Evolutionary conservation across 257 asterid genomes (phyloP).

Genomic region (Nyctanthes arbortristis): DNA sequence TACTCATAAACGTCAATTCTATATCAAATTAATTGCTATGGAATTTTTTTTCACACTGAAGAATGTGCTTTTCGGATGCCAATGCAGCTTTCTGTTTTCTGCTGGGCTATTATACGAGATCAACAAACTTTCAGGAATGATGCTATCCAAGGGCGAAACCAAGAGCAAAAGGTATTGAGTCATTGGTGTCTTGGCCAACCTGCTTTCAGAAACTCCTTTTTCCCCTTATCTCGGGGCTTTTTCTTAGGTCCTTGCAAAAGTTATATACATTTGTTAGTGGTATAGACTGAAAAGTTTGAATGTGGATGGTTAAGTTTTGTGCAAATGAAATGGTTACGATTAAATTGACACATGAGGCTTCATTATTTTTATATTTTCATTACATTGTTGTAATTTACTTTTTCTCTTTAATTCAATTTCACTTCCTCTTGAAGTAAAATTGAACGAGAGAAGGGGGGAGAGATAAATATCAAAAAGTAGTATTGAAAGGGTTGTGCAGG

Average conservation of each 20-base stretch:
- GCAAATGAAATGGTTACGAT: not conserved
- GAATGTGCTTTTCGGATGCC: not conserved
- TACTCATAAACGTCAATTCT: not conserved
- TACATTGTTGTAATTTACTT: too few relatives aligned
- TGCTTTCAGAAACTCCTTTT: not conserved
- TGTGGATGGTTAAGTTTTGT: constrained; percentile 9
- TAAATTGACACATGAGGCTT: not conserved
- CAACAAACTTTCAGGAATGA: constrained; percentile 69
- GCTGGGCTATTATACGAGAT: constrained; percentile 74
- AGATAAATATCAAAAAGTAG: too few relatives aligned
- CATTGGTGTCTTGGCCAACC: constrained; percentile 12
- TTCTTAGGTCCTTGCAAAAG: not conserved
- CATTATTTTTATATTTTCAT: too few relatives aligned
- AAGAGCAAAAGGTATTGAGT: constrained; percentile 65
- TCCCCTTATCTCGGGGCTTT: not conserved
- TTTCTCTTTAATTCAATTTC: too few relatives aligned
- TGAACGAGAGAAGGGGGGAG: too few relatives aligned
- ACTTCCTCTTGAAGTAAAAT: too few relatives aligned
- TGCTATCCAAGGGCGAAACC: constrained; percentile 54
- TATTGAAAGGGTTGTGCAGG: not conserved
- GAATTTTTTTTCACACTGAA: not conserved
- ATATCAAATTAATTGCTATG: not conserved
- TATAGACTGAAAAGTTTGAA: constrained; percentile 8
- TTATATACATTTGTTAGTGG: constrained; percentile 24
- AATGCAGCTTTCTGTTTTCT: constrained; percentile 84